Percentiles rank a stretch among this genome's conserved stretches.
Evolutionary conservation across 441 rosid genomes (phyloP).

Genomic region (Syzygium malaccense): DNA sequence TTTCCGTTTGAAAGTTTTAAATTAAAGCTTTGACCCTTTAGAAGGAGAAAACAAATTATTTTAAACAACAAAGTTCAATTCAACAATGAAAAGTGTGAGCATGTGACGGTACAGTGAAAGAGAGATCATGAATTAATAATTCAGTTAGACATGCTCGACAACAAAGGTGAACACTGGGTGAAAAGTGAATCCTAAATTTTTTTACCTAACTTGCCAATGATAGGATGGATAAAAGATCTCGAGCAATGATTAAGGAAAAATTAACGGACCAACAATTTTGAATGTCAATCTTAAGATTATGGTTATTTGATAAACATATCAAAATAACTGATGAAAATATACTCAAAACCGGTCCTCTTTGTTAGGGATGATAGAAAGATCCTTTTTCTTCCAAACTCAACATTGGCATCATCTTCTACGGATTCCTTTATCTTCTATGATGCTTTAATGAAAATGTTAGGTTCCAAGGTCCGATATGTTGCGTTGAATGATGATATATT

Average conservation of each 20-base stretch:
- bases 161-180: not conserved
- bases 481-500: not conserved
- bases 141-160: not conserved
- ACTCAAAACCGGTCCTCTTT: not conserved
- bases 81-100: not conserved
- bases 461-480: not conserved
- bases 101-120: not conserved
- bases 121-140: not conserved
- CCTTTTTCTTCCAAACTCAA: not conserved
- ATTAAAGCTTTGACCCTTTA: not conserved
- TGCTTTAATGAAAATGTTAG: not conserved
- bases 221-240: not conserved
- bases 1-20: not conserved
- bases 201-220: not conserved
- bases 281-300: not conserved
- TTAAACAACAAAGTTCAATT: not conserved
- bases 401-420: not conserved
- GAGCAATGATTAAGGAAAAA: not conserved
- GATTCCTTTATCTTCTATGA: not conserved
- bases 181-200: not conserved
- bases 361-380: not conserved
- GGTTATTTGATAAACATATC: not conserved
- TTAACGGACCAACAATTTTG: not conserved
- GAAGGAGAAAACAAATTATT: not conserved
- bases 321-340: not conserved